Base-by-base conservation (phyloP, 2,329 filamentous ascomycete genomes). In the Coleophoma eucalyptorum region DNA sequence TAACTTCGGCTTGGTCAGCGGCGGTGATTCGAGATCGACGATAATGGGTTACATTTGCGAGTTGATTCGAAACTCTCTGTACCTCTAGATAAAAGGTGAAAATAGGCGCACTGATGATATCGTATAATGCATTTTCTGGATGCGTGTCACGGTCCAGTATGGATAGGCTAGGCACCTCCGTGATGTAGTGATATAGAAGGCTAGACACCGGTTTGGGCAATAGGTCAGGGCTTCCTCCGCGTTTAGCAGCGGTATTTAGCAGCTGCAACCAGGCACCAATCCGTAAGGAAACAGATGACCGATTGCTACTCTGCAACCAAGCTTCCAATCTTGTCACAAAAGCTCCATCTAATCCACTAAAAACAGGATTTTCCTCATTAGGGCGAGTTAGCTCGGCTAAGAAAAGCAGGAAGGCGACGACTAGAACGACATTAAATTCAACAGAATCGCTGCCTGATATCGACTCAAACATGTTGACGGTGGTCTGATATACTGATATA, bases 1-100 rank as follows among this genome's bases (percentile, higher is more conserved):
- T 32, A 19, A 48, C 46, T 18, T 61, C 59, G 4, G 53, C 53
- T 34, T 62, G 59, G 20, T 62, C 59, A 8, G 16, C 43, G 5
- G 50, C 48, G 6, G 53, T 58, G 20, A 51, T 59, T 19, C 58
- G 57, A n/a, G 59, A 59, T 34, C 59, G 59, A 43, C 56, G 59
- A 38, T 62, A 62, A 35, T 61, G 59, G 11, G 55, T 61, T 15
- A 60, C 21, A 5, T 53, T 37, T 12, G 53, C 55, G 16, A 61
- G 51, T 32, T 56, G 41, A 6, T 50, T 49, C 2, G 59, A 62
- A 3, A 62, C 33, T 7, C 48, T 48, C 47, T 62, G 58, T 6
- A 62, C 54, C 5, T 34, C 49, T 34, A 53, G 53, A 47, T 62
- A 62, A 38, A 60, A 60, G 4, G 50, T 49, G 35, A 58, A 60